Evolutionary conservation across 352 stramenopile species (phyloP), one percentile per base, ranked within the genome.

Genomic region (Pilasporangium apinafurcum): DNA sequence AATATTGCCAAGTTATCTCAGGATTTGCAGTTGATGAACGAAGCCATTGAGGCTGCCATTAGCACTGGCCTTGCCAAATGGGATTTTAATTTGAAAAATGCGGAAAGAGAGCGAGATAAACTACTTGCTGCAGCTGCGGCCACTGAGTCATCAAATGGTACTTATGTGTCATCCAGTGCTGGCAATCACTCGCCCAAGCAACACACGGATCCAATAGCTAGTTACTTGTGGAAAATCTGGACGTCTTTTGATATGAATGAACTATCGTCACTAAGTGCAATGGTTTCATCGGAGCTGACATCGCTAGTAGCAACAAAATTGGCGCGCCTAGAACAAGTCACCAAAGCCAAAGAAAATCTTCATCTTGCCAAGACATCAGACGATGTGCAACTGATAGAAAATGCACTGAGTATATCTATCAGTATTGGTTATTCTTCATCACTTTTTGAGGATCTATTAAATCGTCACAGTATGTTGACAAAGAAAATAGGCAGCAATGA

Each of bases 51-150:
- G 37, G 60, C 64, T 41, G 77, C 77, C 1, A 43, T 76, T 12
- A 59, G 59, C 17, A 71, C 59, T 33, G 77, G 77, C n/a, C 51
- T 89, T 26, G 77, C 77, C 0, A 86, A 86, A 36, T 89, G 77
- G 77, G 73, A 89, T 51, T 86, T 89, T 24, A 89, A 89, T 44
- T 35, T 89, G 3, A 89, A 89, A 38, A 89, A 86, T 33, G 77
- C 77, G 8, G 68, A 86, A 51, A 46, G 66, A 22, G 73, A 89
- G 37, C 63, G 68, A 8, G 77, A 89, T 17, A 82, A 83, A 31
- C 42, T 89, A 9, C 37, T 72, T 13, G 59, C 59, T 5, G 51
- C 35, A 18, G 48, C 22, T 8, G 20, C 20, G 22, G 10, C 36
- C 35, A n/a, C n/a, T n/a, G n/a, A n/a, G n/a, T n/a, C n/a, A n/a